Base-by-base conservation (phyloP, 176 grass and related monocot genomes). In the Juncus inflexus region DNA sequence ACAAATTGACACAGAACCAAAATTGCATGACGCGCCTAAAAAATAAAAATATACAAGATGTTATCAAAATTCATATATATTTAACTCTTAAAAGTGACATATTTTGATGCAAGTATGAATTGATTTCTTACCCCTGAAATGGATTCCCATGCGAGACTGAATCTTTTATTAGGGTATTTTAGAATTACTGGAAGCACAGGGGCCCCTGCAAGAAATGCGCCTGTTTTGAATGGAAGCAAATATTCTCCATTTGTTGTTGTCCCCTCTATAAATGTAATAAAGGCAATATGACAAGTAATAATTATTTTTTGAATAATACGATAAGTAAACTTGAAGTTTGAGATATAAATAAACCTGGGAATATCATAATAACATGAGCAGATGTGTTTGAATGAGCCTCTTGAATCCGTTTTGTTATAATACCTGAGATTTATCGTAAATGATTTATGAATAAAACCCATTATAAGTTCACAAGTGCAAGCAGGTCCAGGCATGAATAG, bases 121-220 rank as follows among this genome's bases (percentile, higher is more conserved):
- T 41, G 50, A 6, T 68, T 64, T 69, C 84, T 89, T 65, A 96
- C 92, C 75, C 92, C 92, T 63, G 78, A 74, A 53, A 91, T 96
- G 70, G 92, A 89, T 37, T 96, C 92, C 92, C 92, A 96, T 51
- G 92, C 84, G 37, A 83, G 92, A 89, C 87, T 89, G 71, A 96
- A 85, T 88, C 79, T 96, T 36, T 9, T 65, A 66, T 86, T 89
- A 53, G 81, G 92, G 75, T 96, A 96, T 78, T 83, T 91, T 69
- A 91, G 71, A 67, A 96, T 89, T 42, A 91, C 75, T 66, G 87
- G 87, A 65, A 88, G 84, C 7, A 91, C 82, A 55, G 84, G 92
- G 39, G 47, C 79, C 57, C 68, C 80, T 61, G 84, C 84, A 74
- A 91, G 79, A 68, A 96, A 96, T 75, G 92, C 92, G 56, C 92